Evolutionary conservation across 2,329 filamentous ascomycete species (phyloP), one percentile per base, ranked within the genome.

Genomic region (Hymenotorrendiella dingleyae): DNA sequence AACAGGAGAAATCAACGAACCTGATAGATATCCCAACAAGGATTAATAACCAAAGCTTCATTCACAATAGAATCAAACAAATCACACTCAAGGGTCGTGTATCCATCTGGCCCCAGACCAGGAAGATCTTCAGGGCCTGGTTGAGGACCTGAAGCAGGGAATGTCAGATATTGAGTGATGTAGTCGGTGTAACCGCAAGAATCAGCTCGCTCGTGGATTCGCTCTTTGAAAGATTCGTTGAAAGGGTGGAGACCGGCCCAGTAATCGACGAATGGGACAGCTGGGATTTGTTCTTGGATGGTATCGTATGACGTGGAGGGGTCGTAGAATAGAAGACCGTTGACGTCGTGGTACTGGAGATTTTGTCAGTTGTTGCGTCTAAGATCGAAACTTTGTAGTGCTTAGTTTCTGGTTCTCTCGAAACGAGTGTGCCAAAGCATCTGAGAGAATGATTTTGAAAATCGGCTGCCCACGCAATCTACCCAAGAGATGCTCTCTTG

Each of bases 21-120:
- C 38, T 84, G 76, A 64, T 91, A 93, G 9, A 86, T 67, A 60
- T 88, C 79, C 64, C 84, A 94, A 67, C 87, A 93, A 0, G 86
- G 86, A 64, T 93, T 93, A 24, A 77, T 62, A 1, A 67, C 57
- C 4, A 68, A 48, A 6, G 73, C 72, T 22, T 78, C 81, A 0
- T 68, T 52, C 53, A 67, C 67, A 22, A 86, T 73, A 17, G 73
- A 66, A 44, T 71, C 61, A 54, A 73, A 84, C 16, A 86, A 55
- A 37, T 70, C 67, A 59, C 85, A 90, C 4, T 68, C 71, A 0
- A 64, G 56, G 0, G 64, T 64, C 26, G 55, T 55, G 0, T 33
- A 51, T 19, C 58, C 60, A 29, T 64, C 52, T 20, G 66, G 62
- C 38, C 65, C 62, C 17, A 62, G 60, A 46, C 72, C 72, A 5